These are phyloP conservation scores for Trifolium pratense DNA, from an alignment of 306 rosid genomes.

Conservation along the genomic window DNA sequence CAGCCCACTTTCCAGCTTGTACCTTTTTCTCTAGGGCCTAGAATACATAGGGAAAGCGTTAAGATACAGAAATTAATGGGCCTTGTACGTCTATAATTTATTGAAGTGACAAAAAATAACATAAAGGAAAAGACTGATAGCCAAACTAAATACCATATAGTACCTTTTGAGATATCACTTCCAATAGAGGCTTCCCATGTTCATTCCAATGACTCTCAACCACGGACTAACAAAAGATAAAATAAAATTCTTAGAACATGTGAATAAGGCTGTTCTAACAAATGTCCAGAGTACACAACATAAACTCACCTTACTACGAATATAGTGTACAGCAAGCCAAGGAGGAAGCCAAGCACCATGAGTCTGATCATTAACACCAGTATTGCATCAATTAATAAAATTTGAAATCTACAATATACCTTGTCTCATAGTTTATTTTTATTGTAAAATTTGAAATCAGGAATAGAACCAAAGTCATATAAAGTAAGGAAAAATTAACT, in stretches of 20 bases:
- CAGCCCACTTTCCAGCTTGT: constrained; percentile 90
- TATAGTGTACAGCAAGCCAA: constrained; percentile 78
- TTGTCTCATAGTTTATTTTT: not conserved
- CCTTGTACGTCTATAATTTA: constrained; percentile 28
- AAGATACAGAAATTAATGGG: constrained; percentile 13
- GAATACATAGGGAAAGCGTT: constrained; percentile 42
- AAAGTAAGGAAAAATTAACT: not conserved
- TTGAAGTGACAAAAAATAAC: constrained; percentile 3
- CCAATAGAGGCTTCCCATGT: constrained; percentile 80
- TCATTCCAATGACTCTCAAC: constrained; percentile 66
- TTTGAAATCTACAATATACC: constrained; percentile 5
- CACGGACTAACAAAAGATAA: constrained; percentile 51
- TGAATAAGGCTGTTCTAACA: constrained; percentile 23
- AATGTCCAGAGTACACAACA: constrained; percentile 25
- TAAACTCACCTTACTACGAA: constrained; percentile 63
- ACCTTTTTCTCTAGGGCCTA: constrained; percentile 75
- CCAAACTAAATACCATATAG: constrained; percentile 35
- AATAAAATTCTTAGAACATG: constrained; percentile 38
- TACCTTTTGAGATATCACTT: constrained; percentile 73
- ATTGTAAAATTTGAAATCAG: constrained; percentile 20
- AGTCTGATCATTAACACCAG: constrained; percentile 57
- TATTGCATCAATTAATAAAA: constrained; percentile 41
- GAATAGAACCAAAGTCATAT: not conserved
- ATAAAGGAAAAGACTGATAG: constrained; percentile 15
- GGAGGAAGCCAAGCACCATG: constrained; percentile 94